Evolutionary conservation across 2,329 filamentous ascomycete species (phyloP), one percentile per base, ranked within the genome.

Genomic region (Fusarium secorum): DNA sequence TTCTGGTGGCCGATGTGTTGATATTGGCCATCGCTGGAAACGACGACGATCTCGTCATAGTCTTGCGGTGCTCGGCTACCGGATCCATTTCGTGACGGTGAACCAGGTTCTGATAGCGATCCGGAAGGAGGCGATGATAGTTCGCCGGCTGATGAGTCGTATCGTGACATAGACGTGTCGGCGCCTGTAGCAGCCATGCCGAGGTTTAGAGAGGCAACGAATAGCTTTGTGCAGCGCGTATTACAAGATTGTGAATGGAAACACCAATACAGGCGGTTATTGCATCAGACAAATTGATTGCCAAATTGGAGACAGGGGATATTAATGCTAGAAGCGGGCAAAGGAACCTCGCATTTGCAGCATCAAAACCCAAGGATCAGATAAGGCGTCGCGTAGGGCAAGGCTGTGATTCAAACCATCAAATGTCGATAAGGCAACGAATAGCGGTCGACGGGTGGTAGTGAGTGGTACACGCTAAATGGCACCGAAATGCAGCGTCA

Each of bases 91-190:
- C 77, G 81, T 61, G 82, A 79, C 18, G 85, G 84, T 30, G 85
- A 86, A 49, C 79, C 81, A 38, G 85, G 81, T 63, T 87, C 85
- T 33, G 85, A 86, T 45, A 85, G 81, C 13, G 84, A 83, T 66
- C 81, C 84, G 24, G 84, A 85, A 5, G 86, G 85, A 22, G 85
- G 84, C 46, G 86, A 87, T 11, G 86, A 87, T 49, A 87, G 81
- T 55, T 85, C 83, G 36, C 81, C 80, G 63, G 85, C 79, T 60
- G 85, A 83, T 65, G 84, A 85, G 77, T 82, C 85, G 77, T 83
- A 82, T 69, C 82, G 78, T 64, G 78, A 76, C 77, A 82, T 81
- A 45, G 76, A 78, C 68, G 75, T 75, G 70, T 80, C 77, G 64
- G 72, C 77, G 60, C 70, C 74, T 73, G 73, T 70, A 53, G 75